Evolutionary conservation across 1,284 basidiomycete species (phyloP).

Genomic region (Ustilago trichophora): DNA sequence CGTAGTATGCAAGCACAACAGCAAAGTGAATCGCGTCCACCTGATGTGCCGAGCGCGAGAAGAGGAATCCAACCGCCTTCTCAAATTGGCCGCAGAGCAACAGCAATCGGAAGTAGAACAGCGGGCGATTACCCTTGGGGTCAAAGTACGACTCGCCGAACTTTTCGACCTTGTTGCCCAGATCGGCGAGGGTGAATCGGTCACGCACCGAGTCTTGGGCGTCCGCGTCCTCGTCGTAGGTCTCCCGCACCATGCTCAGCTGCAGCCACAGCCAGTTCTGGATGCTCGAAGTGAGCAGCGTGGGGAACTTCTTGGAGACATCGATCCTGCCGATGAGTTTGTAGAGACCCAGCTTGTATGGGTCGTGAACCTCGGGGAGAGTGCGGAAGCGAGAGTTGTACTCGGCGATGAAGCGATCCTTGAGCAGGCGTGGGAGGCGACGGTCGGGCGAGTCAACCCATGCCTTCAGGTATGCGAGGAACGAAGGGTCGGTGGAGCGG

Average conservation of each 20-base stretch:
- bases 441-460: slow-evolving; percentile 75
- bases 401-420: slow-evolving; percentile 84
- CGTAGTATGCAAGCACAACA: slow-evolving; percentile 91
- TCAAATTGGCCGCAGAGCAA: slow-evolving; percentile 95
- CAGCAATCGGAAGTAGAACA: slow-evolving; percentile 86
- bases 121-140: slow-evolving; percentile 73
- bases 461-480: slow-evolving; percentile 82
- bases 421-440: slow-evolving; percentile 60
- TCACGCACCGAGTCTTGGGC: slow-evolving; percentile 64
- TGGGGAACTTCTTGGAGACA: slow-evolving; percentile 79
- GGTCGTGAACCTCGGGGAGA: slow-evolving; percentile 73
- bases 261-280: slow-evolving; percentile 99
- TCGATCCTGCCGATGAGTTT: slow-evolving; percentile 95
- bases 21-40: slow-evolving; percentile 95
- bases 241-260: slow-evolving; percentile 75
- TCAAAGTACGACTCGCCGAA: slow-evolving; percentile 89
- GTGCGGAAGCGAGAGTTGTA: slow-evolving; percentile 85
- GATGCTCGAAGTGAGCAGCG: slow-evolving; percentile 85
- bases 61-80: slow-evolving; percentile 87
- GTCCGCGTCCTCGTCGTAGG: slow-evolving; percentile 48
- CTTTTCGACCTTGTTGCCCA: slow-evolving; percentile 80
- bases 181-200: slow-evolving; percentile 77
- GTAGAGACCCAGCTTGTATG: slow-evolving; percentile 94
- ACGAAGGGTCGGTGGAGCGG: slow-evolving; percentile 81
- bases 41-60: slow-evolving; percentile 86